Conservation (phyloP, 2,329 filamentous ascomycete species). For the Pleurostoma richardsiae region DNA sequence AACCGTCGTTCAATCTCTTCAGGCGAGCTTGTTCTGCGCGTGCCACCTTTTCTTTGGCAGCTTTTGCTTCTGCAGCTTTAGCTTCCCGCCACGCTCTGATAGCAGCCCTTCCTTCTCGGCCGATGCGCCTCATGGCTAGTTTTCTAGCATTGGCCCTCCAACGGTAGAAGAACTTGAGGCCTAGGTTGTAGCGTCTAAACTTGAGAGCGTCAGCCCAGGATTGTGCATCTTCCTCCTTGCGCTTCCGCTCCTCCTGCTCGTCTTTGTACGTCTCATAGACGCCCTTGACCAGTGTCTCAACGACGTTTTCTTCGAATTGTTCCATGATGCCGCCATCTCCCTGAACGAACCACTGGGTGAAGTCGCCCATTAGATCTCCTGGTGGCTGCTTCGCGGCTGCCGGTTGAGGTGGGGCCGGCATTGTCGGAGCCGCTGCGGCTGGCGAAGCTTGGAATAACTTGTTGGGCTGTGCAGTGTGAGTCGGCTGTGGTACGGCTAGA, state of each 20-base stretch:
- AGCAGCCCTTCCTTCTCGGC: conserved; percentile 45
- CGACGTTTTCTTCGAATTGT: conserved; percentile 39
- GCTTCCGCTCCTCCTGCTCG: conserved; percentile 34
- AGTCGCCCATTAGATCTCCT: conserved; percentile 39
- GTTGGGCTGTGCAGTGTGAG: no score
- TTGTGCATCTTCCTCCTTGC: conserved; percentile 42
- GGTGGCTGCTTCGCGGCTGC: background rate
- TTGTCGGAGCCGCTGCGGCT: no score
- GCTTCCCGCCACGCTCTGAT: conserved; percentile 38
- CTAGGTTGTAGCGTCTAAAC: conserved; percentile 44
- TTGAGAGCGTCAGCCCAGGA: conserved; percentile 39
- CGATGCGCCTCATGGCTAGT: conserved; percentile 42
- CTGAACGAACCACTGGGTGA: conserved; percentile 49
- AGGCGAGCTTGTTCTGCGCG: conserved; percentile 24
- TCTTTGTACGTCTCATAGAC: conserved; percentile 33
- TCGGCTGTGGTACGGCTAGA: no score
- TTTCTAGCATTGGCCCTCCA: conserved; percentile 47
- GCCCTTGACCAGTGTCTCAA: conserved; percentile 37
- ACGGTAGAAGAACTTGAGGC: conserved; percentile 50
- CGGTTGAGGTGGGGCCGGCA: no score
- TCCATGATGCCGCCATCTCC: conserved; percentile 49
- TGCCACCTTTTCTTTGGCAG: conserved; percentile 23
- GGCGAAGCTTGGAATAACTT: no score
- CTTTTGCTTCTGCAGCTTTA: conserved; percentile 25
- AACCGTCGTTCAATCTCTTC: conserved; percentile 6